A percentile compares a stretch with the other conserved stretches of the same genome.
phyloP scores from a whole-genome alignment of 805 yeast genomes.

The Sugiyamaella valdiviana region DNA sequence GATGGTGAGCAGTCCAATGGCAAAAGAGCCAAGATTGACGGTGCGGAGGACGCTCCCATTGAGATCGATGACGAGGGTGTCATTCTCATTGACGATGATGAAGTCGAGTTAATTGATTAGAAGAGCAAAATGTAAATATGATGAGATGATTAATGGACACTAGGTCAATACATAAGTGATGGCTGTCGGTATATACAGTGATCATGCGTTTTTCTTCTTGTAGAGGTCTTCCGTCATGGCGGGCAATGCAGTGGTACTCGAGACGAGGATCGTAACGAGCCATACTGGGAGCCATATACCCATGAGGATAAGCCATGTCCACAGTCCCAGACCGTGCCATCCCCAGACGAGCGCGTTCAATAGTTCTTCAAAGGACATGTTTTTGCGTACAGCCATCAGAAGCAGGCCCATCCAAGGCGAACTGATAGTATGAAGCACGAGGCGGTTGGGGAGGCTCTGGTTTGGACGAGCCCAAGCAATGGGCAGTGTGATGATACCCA shows the following conservation, averaged over 20 bases:
- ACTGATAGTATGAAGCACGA: conserved; percentile 34
- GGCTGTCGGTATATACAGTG: conserved; percentile 1
- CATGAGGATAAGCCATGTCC: conserved; percentile 77
- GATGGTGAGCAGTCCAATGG: conserved; percentile 5
- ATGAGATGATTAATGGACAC: conserved; percentile 3
- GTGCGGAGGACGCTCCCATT: conserved; percentile 20
- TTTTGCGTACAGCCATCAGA: conserved; percentile 24
- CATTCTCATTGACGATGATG: conserved; percentile 18
- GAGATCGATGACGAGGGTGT: conserved; percentile 23
- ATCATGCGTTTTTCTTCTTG: not conserved
- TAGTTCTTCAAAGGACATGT: conserved; percentile 34
- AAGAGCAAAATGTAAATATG: conserved; percentile 4
- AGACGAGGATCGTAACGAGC: conserved; percentile 35
- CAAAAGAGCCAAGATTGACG: conserved; percentile 10
- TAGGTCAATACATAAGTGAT: not conserved
- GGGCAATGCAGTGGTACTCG: not conserved
- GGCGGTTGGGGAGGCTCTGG: conserved; percentile 10
- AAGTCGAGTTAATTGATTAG: conserved; percentile 15
- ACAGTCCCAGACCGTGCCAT: conserved; percentile 64
- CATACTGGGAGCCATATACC: conserved; percentile 83
- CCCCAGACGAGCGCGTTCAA: conserved; percentile 52
- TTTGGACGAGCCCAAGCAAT: conserved; percentile 52
- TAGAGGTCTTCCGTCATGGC: not conserved
- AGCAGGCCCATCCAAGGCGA: conserved; percentile 46
- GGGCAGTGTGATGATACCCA: conserved; percentile 72